These are phyloP conservation scores for Chlorella sp. DNA, from an alignment of 139 green algal genomes.

Conservation along the genomic window DNA sequence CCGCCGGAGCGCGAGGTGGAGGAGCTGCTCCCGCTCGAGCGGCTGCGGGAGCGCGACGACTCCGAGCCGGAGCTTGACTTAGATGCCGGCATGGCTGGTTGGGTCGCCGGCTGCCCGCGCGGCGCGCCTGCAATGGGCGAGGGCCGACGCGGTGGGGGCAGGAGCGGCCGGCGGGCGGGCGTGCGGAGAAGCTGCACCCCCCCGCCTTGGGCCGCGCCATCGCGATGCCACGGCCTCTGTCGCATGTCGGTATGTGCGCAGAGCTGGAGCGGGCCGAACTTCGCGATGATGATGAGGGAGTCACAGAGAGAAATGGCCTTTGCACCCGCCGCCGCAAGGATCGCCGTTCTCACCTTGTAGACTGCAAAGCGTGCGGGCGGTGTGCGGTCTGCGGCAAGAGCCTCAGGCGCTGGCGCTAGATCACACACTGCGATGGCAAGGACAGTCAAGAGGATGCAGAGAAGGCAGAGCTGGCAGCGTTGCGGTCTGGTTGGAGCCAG, in stretches of 20 bases:
- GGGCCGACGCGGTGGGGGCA: neutral
- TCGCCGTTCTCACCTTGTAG: constrained; percentile 4
- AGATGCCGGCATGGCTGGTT: neutral
- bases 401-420: neutral
- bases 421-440: neutral
- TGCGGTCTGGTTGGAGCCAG: neutral
- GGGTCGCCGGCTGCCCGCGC: too few species aligned
- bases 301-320: neutral
- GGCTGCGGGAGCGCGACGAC: neutral
- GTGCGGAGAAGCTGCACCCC: too few species aligned
- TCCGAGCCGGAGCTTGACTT: neutral
- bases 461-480: too few species aligned
- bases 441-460: too few species aligned
- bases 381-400: neutral
- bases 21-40: neutral
- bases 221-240: neutral
- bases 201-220: too few species aligned
- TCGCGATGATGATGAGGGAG: neutral
- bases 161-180: neutral
- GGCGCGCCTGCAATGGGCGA: neutral
- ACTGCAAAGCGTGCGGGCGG: constrained; percentile 16
- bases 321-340: neutral
- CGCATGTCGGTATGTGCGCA: neutral
- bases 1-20: neutral
- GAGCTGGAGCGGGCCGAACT: neutral